Evolutionary conservation across 306 rosid species (phyloP).

Genomic region (Quercus rubra): DNA sequence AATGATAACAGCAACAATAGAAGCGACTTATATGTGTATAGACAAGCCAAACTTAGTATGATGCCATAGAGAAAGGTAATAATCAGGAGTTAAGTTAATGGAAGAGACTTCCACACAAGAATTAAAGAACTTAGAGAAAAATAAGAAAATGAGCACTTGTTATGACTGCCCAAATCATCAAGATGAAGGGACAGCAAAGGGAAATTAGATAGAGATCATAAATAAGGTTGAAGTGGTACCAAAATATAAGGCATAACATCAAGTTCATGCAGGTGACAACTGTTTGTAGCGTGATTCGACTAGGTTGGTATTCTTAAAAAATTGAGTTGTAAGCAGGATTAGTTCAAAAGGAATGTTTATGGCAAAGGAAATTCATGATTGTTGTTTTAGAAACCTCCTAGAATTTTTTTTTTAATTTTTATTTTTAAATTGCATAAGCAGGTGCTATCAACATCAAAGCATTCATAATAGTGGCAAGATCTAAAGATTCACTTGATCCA

Average conservation of each 20-base stretch:
- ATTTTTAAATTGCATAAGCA: neutral
- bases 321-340: neutral
- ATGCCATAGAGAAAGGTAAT: slow-evolving; percentile 1
- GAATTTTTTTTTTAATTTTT: too few species aligned
- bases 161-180: neutral
- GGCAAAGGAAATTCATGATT: neutral
- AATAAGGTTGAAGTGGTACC: neutral
- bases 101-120: neutral
- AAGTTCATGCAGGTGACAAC: neutral
- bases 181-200: neutral
- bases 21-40: neutral
- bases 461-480: neutral
- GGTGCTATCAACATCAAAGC: neutral
- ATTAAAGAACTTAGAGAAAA: neutral
- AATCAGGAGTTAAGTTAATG: neutral
- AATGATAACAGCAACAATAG: neutral
- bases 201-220: neutral
- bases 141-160: neutral
- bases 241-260: neutral
- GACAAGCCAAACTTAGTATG: neutral
- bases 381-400: too few species aligned
- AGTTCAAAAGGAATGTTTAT: neutral
- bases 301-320: neutral
- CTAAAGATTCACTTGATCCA: neutral
- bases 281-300: neutral